A percentile compares a stretch with the other conserved stretches of the same genome.
These are phyloP conservation scores for Polytolypa hystricis DNA, from an alignment of 2,329 filamentous ascomycete species.

Conservation along the genomic window DNA sequence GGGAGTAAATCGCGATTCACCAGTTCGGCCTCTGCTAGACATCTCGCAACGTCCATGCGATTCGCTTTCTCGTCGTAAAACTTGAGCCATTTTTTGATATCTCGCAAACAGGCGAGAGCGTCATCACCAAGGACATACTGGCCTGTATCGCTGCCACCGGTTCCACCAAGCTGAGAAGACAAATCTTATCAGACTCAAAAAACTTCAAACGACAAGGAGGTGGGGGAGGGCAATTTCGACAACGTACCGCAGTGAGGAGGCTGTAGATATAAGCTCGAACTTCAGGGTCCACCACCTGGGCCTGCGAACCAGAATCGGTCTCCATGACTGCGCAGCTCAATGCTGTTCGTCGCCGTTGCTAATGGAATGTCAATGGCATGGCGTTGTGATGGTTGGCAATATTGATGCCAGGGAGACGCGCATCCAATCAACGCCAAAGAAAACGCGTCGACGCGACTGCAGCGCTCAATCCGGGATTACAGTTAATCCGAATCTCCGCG, in stretches of 20 bases:
- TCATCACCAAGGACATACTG: constrained; percentile 87
- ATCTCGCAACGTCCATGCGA: constrained; percentile 87
- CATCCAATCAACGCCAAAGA: constrained; percentile 10
- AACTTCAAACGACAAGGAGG: too few relatives aligned
- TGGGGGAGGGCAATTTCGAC: constrained; percentile 12
- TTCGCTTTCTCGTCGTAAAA: constrained; percentile 90
- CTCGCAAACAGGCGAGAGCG: constrained; percentile 78
- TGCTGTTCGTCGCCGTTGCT: constrained; percentile 12
- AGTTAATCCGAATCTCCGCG: constrained; percentile 16
- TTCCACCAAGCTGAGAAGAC: constrained; percentile 62
- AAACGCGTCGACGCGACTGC: constrained; percentile 21
- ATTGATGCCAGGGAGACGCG: background rate
- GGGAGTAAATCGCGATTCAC: constrained; percentile 80
- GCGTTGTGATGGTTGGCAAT: background rate
- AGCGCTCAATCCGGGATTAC: background rate
- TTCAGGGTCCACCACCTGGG: constrained; percentile 68
- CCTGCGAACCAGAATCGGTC: constrained; percentile 28
- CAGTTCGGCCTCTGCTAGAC: constrained; percentile 83
- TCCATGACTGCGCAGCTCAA: constrained; percentile 26
- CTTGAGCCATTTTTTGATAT: constrained; percentile 90
- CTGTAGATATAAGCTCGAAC: constrained; percentile 89
- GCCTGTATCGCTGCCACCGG: constrained; percentile 65
- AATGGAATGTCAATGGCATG: constrained; percentile 1
- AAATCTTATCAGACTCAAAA: constrained; percentile 1
- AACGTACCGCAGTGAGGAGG: constrained; percentile 77